phyloP scores from a whole-genome alignment of 139 green algal species.

The Deuterostichococcus epilithicus region DNA sequence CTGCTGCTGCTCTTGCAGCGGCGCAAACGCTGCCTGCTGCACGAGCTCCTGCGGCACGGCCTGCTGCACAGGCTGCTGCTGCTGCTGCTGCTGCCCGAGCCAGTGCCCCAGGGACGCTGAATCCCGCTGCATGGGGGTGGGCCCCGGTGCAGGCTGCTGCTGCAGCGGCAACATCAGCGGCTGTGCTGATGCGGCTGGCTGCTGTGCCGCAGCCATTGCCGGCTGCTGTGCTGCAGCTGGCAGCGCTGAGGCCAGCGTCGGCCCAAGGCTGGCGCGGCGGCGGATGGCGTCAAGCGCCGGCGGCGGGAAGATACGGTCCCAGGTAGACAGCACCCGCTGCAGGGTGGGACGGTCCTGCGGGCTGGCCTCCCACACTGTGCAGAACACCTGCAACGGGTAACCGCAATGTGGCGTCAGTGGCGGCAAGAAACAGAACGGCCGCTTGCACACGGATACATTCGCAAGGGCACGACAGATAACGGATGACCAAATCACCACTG shows the following conservation, averaged over 20 bases:
- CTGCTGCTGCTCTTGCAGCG: conserved; percentile 16
- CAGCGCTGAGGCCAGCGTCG: not conserved
- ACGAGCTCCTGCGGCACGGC: not conserved
- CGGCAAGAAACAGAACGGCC: too few relatives aligned
- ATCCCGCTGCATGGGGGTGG: not conserved
- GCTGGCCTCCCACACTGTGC: conserved; percentile 33
- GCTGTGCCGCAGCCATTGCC: too few relatives aligned
- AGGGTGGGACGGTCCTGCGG: conserved; percentile 32
- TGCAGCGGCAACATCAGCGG: conserved; percentile 1
- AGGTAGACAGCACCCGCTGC: conserved; percentile 54
- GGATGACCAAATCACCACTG: too few relatives aligned
- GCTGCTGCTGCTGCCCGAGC: not conserved
- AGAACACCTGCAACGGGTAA: conserved; percentile 40
- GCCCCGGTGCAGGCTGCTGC: not conserved
- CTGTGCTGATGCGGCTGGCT: not conserved
- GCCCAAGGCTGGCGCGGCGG: not conserved
- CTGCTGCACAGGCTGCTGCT: conserved; percentile 6
- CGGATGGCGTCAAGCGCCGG: conserved; percentile 34
- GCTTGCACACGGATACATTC: too few relatives aligned
- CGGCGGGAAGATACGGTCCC: conserved; percentile 43
- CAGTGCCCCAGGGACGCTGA: not conserved
- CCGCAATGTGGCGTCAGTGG: too few relatives aligned
- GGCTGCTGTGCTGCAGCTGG: not conserved
- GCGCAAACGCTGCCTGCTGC: not conserved
- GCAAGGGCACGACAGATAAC: too few relatives aligned